A percentile compares a stretch with the other conserved stretches of the same genome.
Conservation (phyloP, 176 grass and related monocot genomes). For the Oryza nivara region DNA sequence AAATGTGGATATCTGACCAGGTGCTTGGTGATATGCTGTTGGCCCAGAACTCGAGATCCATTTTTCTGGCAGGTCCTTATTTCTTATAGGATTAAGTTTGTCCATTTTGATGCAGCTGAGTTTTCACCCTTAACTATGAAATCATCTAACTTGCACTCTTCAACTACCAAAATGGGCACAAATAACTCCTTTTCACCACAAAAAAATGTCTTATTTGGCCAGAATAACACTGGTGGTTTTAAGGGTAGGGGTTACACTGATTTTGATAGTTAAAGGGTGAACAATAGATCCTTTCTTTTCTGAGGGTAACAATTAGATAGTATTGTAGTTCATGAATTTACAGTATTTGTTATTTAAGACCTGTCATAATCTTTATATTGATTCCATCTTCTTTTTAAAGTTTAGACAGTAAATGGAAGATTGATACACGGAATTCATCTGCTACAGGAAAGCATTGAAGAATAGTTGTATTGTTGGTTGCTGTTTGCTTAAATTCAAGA, state of each 20-base stretch:
- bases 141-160: not conserved
- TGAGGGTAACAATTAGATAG: not conserved
- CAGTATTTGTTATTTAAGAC: constrained; percentile 1
- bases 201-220: not conserved
- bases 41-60: not conserved
- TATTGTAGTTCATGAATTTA: not conserved
- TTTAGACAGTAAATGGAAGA: not conserved
- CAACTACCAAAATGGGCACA: not conserved
- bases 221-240: not conserved
- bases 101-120: too few species aligned
- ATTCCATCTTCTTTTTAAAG: not conserved
- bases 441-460: not conserved
- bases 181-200: not conserved
- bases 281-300: not conserved
- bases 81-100: not conserved
- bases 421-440: constrained; percentile 29
- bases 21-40: not conserved
- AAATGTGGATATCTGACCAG: not conserved
- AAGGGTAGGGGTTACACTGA: not conserved
- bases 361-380: not conserved
- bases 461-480: not conserved
- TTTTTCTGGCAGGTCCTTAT: not conserved
- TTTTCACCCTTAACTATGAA: not conserved
- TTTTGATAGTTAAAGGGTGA: not conserved
- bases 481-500: constrained; percentile 11